Evolutionary conservation across 441 rosid species (phyloP).

Genomic region (Dalechampia spathulata): DNA sequence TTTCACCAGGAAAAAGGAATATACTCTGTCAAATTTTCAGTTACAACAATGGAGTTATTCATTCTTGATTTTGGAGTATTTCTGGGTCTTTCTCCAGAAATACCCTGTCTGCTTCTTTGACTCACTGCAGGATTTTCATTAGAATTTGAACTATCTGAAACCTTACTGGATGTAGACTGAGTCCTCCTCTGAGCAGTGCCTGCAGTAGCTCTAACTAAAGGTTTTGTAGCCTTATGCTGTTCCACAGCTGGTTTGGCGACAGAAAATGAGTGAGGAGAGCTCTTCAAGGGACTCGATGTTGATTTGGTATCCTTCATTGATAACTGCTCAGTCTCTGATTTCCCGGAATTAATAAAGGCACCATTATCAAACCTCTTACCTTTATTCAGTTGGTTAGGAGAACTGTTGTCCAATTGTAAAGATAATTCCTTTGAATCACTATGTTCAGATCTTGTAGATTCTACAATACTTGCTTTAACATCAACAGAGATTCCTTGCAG

Average conservation of each 20-base stretch:
- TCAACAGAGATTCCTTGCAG: conserved; percentile 22
- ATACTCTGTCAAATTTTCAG: conserved; percentile 39
- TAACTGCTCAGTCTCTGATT: conserved; percentile 32
- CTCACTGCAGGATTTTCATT: conserved; percentile 38
- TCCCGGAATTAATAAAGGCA: conserved; percentile 31
- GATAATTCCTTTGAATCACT: conserved; percentile 30
- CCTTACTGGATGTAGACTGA: conserved; percentile 43
- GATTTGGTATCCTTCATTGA: conserved; percentile 33
- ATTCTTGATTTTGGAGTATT: conserved; percentile 42
- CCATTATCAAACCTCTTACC: conserved; percentile 30
- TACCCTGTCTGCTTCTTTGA: conserved; percentile 43
- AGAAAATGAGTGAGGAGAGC: conserved; percentile 36
- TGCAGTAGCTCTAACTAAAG: conserved; percentile 33
- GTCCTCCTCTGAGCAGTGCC: conserved; percentile 40
- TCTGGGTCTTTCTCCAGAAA: conserved; percentile 51
- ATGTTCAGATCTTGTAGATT: conserved; percentile 31
- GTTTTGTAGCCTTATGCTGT: conserved; percentile 30
- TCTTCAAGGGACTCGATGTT: conserved; percentile 38
- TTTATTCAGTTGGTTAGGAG: conserved; percentile 25
- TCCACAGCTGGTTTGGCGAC: conserved; percentile 31
- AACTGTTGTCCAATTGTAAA: conserved; percentile 23
- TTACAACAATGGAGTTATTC: conserved; percentile 27
- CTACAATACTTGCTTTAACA: conserved; percentile 26
- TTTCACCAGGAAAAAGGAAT: conserved; percentile 31
- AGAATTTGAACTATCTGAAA: conserved; percentile 32